Percentiles rank a stretch among this genome's conserved stretches.
These are phyloP conservation scores for Monilinia vaccinii-corymbosi DNA, from an alignment of 2,329 filamentous ascomycete genomes.

Conservation along the genomic window DNA sequence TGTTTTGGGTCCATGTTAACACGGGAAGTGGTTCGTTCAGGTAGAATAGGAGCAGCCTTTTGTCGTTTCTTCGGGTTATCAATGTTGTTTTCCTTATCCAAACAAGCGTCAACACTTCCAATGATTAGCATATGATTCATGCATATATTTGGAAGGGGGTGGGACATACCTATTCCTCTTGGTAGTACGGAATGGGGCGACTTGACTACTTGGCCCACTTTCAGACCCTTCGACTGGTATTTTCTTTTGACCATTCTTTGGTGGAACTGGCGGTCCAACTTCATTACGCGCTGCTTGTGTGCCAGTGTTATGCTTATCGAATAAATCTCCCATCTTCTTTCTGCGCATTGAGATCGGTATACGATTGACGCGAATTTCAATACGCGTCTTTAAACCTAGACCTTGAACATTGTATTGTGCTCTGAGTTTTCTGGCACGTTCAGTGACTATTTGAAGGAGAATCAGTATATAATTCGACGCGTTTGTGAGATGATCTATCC, in stretches of 20 bases:
- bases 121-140: not conserved
- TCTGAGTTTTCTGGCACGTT: constrained; percentile 77
- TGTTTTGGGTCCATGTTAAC: constrained; percentile 41
- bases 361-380: constrained; percentile 89
- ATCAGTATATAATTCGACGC: constrained; percentile 13
- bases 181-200: constrained; percentile 28
- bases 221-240: constrained; percentile 21
- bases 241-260: constrained; percentile 20
- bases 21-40: constrained; percentile 33
- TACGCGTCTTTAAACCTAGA: constrained; percentile 71
- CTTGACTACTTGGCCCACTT: constrained; percentile 14
- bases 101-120: constrained; percentile 49
- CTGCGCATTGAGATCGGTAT: constrained; percentile 74
- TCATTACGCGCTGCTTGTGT: constrained; percentile 4
- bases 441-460: constrained; percentile 53
- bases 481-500: constrained; percentile 29
- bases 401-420: constrained; percentile 85
- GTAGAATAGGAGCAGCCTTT: constrained; percentile 29
- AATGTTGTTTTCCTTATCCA: constrained; percentile 67
- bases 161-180: constrained; percentile 46
- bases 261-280: constrained; percentile 11
- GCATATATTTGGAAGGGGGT: not conserved
- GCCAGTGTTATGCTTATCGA: constrained; percentile 21
- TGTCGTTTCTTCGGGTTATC: constrained; percentile 63
- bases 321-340: constrained; percentile 71